phyloP scores from a whole-genome alignment of 2,329 filamentous ascomycete species.

The Trichophyton rubrum region DNA sequence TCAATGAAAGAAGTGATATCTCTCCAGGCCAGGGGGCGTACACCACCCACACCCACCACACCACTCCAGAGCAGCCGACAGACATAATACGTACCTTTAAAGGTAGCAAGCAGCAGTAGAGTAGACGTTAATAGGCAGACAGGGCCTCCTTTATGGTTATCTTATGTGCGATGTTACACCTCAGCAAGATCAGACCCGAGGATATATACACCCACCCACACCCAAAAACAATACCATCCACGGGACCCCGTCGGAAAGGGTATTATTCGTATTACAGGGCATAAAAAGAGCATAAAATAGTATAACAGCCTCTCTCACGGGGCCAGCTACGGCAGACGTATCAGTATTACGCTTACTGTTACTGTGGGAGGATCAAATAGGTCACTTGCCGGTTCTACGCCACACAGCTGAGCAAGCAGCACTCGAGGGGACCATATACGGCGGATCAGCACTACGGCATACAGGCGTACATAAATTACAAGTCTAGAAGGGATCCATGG shows the following conservation, averaged over 20 bases:
- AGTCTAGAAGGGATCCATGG: conserved; percentile 4
- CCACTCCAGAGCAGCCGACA: neutral
- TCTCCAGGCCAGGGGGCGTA: neutral
- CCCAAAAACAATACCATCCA: neutral
- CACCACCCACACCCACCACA: neutral
- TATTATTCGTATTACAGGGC: conserved; percentile 4
- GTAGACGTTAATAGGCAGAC: neutral
- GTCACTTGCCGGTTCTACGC: neutral
- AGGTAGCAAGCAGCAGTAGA: neutral
- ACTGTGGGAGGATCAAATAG: neutral
- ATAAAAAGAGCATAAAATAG: neutral
- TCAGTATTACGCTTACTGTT: neutral
- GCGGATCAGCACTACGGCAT: neutral
- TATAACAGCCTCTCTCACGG: neutral
- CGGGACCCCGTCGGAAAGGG: neutral
- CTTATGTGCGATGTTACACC: neutral
- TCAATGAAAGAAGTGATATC: neutral
- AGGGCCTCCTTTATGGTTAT: neutral
- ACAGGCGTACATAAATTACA: neutral
- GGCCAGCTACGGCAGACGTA: neutral
- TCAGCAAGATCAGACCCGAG: too few relatives aligned
- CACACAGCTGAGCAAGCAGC: neutral
- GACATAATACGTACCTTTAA: neutral
- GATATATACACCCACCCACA: neutral
- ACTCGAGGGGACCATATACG: neutral